phyloP scores from a whole-genome alignment of 805 yeast species.

The Candida ulmi region DNA sequence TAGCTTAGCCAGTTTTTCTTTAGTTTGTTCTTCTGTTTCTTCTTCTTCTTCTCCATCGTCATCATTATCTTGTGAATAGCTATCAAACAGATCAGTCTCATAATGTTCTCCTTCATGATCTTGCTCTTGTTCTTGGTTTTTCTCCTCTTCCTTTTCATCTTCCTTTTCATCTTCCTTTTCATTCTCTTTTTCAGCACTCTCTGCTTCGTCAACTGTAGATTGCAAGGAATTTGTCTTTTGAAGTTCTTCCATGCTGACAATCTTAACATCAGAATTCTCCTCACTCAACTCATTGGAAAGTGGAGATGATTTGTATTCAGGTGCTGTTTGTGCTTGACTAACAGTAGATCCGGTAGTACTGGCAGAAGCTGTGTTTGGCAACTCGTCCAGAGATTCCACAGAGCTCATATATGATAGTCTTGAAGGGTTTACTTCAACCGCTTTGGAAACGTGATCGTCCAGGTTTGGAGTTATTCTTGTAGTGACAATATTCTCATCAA shows the following conservation, averaged over 20 bases:
- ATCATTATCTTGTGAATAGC: constrained; percentile 12
- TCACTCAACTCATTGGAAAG: constrained; percentile 7
- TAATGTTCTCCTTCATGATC: constrained; percentile 2
- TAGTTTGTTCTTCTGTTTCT: not conserved
- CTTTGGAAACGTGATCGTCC: constrained; percentile 13
- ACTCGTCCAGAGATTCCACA: constrained; percentile 10
- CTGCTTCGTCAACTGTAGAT: not conserved
- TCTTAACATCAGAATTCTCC: not conserved
- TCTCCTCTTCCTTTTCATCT: too few relatives aligned
- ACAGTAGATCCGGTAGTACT: not conserved
- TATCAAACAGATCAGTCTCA: constrained; percentile 10
- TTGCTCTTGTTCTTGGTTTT: too few relatives aligned
- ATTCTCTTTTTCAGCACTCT: not conserved
- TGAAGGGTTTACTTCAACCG: constrained; percentile 3
- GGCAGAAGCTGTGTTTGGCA: not conserved
- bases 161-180: not conserved
- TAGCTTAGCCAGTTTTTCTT: not conserved
- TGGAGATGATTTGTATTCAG: constrained; percentile 14
- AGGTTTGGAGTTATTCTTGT: constrained; percentile 27
- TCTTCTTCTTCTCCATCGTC: constrained; percentile 7
- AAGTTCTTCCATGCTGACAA: not conserved
- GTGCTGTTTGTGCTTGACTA: not conserved
- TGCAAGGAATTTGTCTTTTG: not conserved
- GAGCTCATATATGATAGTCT: constrained; percentile 9
- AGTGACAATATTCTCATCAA: constrained; percentile 26